These are phyloP conservation scores for Stentor coeruleus DNA, from an alignment of 73 alveolate genomes.

Conservation along the genomic window DNA sequence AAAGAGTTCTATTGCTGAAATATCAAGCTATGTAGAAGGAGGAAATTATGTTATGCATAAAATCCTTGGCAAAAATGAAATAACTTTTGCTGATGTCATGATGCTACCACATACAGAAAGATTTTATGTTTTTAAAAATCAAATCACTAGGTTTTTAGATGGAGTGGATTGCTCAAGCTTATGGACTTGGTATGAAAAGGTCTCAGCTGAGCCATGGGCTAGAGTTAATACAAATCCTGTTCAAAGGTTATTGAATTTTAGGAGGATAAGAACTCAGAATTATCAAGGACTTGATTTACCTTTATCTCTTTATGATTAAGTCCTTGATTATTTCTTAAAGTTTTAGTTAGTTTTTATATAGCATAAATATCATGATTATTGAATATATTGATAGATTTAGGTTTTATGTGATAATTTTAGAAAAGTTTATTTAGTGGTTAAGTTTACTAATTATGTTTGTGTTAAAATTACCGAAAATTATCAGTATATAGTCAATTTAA, in stretches of 20 bases:
- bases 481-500: no score
- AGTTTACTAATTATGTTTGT: no score
- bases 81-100: constrained; percentile 20
- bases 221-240: background rate
- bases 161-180: background rate
- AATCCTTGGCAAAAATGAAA: background rate
- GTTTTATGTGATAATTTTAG: no score
- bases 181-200: background rate
- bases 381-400: no score
- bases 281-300: constrained; percentile 12
- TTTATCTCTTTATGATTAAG: background rate
- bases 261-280: background rate
- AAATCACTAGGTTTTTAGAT: background rate
- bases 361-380: no score
- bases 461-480: no score
- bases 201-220: background rate
- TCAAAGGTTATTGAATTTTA: background rate
- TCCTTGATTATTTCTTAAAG: no score
- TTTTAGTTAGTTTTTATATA: no score
- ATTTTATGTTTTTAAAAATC: background rate
- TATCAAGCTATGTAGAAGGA: constrained; percentile 1
- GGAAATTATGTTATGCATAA: background rate
- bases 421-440: no score
- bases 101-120: background rate
- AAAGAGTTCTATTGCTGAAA: background rate